Evolutionary conservation across 2,329 filamentous ascomycete species (phyloP).

Genomic region (Aspergillus sp.): DNA sequence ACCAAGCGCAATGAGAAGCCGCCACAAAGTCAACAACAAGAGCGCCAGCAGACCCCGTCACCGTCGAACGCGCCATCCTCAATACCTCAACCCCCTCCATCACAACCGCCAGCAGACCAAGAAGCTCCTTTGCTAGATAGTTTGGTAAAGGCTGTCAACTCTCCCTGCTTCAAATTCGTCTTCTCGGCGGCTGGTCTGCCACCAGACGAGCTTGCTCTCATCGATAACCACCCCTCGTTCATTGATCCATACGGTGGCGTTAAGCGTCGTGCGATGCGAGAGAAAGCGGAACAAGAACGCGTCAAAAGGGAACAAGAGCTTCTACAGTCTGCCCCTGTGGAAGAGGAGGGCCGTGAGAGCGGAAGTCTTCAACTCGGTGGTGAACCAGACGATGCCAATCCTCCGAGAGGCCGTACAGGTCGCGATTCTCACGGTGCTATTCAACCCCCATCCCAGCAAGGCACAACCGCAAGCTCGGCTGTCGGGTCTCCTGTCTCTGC

Average conservation of each 20-base stretch:
- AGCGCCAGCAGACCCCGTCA: slow-evolving; percentile 27
- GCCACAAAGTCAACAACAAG: slow-evolving; percentile 22
- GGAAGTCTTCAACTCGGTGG: slow-evolving; percentile 88
- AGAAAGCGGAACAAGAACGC: slow-evolving; percentile 65
- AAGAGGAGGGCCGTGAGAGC: slow-evolving; percentile 76
- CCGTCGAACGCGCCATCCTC: slow-evolving; percentile 23
- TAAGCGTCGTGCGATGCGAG: slow-evolving; percentile 74
- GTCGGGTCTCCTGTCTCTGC: slow-evolving; percentile 44
- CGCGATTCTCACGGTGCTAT: slow-evolving; percentile 65
- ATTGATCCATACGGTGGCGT: slow-evolving; percentile 81
- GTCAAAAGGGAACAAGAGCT: slow-evolving; percentile 56
- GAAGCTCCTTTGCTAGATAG: slow-evolving; percentile 37
- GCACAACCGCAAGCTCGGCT: slow-evolving; percentile 44
- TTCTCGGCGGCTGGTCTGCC: slow-evolving; percentile 51
- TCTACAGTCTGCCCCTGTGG: slow-evolving; percentile 51
- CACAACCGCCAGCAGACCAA: slow-evolving; percentile 22
- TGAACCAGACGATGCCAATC: slow-evolving; percentile 80
- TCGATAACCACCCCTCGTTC: slow-evolving; percentile 68
- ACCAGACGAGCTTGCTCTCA: slow-evolving; percentile 51
- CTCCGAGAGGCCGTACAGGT: slow-evolving; percentile 44
- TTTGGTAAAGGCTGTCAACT: slow-evolving; percentile 49
- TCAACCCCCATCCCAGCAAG: slow-evolving; percentile 75
- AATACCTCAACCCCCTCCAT: slow-evolving; percentile 19
- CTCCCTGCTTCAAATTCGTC: slow-evolving; percentile 53
- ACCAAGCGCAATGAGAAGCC: slow-evolving; percentile 36